Conservation (phyloP, 2,329 filamentous ascomycete genomes). For the Colletotrichum lupini region DNA sequence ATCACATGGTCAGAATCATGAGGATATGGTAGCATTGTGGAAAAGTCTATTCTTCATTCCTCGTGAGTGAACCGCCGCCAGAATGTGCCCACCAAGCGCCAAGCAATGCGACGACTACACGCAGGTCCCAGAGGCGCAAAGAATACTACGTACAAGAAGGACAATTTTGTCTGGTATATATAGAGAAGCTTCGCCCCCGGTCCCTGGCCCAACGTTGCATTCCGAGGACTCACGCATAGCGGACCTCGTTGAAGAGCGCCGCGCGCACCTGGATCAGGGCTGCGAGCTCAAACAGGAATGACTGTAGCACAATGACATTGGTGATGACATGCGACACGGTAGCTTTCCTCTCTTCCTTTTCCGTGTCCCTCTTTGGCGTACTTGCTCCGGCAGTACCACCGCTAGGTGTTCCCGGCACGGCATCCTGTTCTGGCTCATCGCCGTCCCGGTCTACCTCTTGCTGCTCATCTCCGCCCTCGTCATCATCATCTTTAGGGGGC, state of each 20-base stretch:
- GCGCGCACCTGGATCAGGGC: constrained; percentile 80
- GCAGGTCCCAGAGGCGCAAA: neutral
- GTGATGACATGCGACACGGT: constrained; percentile 84
- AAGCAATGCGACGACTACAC: neutral
- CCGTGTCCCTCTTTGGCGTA: constrained; percentile 39
- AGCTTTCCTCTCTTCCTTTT: constrained; percentile 55
- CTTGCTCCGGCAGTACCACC: constrained; percentile 40
- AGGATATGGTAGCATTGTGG: neutral
- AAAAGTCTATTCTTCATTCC: neutral
- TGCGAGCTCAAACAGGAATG: constrained; percentile 81
- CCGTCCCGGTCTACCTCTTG: constrained; percentile 40
- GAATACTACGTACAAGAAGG: constrained; percentile 17
- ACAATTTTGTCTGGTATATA: constrained; percentile 1
- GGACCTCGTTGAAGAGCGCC: constrained; percentile 80
- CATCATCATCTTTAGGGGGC: constrained; percentile 38
- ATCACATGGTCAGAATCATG: neutral
- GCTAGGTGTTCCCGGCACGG: constrained; percentile 22
- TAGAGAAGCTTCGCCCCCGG: neutral
- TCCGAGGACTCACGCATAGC: constrained; percentile 57
- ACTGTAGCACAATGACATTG: constrained; percentile 82
- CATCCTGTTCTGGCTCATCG: constrained; percentile 37
- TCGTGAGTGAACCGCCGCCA: neutral
- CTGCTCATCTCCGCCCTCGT: constrained; percentile 41
- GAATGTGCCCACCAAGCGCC: neutral
- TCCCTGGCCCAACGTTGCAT: neutral